Evolutionary conservation across 1,139 yeast species (phyloP).

Genomic region (Blastobotrys arbuscula): DNA sequence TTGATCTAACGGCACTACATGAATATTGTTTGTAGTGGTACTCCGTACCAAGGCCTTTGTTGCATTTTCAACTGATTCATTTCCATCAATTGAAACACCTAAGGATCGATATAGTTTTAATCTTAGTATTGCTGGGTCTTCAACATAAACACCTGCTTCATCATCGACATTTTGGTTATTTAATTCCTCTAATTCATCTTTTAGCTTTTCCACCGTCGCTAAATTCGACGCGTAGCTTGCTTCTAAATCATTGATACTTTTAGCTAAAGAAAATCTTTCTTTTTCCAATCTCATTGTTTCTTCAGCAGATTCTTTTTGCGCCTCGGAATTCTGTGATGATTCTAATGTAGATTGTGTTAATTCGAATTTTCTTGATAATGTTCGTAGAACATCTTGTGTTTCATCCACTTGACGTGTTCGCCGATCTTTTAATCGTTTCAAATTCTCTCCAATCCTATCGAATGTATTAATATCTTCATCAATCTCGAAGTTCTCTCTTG

Average conservation of each 20-base stretch:
- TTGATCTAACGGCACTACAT: constrained; percentile 50
- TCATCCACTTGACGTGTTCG: constrained; percentile 20
- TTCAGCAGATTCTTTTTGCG: constrained; percentile 25
- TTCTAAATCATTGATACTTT: constrained; percentile 52
- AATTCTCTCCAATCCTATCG: constrained; percentile 21
- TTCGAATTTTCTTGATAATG: constrained; percentile 30
- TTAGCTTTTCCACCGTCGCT: constrained; percentile 41
- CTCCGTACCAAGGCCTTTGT: constrained; percentile 48
- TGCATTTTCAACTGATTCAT: constrained; percentile 31
- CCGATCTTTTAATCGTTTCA: constrained; percentile 18
- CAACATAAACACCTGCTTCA: constrained; percentile 29
- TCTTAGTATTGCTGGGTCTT: constrained; percentile 36
- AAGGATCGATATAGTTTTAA: constrained; percentile 36
- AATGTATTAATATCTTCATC: constrained; percentile 41
- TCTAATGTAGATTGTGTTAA: constrained; percentile 28
- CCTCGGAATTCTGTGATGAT: constrained; percentile 33
- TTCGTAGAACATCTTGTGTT: constrained; percentile 20
- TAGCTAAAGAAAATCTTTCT: constrained; percentile 50
- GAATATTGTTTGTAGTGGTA: constrained; percentile 43
- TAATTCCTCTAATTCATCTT: constrained; percentile 37
- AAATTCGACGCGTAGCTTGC: constrained; percentile 45
- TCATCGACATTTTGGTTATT: constrained; percentile 31
- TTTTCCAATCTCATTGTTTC: constrained; percentile 39
- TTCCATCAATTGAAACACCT: constrained; percentile 34
- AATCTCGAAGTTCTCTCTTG: constrained; percentile 46